Percentiles rank a stretch among this genome's conserved stretches.
Evolutionary conservation across 2,329 filamentous ascomycete genomes (phyloP).

Genomic region (Trichoderma brevicompactum): DNA sequence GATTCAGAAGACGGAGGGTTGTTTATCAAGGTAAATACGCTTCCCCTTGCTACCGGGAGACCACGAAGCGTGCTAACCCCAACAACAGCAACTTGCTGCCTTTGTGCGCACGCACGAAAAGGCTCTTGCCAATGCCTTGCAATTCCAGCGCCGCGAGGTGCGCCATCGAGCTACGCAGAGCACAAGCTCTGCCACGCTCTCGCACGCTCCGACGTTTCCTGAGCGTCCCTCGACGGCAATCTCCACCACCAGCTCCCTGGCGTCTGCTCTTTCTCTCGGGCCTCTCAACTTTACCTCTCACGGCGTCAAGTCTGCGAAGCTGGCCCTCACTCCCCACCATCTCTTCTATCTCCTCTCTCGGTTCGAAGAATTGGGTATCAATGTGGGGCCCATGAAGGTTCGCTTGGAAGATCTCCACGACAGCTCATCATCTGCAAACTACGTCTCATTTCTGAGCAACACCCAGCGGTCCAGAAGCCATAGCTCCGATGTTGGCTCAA

Average conservation of each 20-base stretch:
- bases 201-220: slow-evolving; percentile 61
- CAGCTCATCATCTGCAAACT: slow-evolving; percentile 83
- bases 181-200: slow-evolving; percentile 60
- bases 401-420: slow-evolving; percentile 93
- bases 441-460: slow-evolving; percentile 91
- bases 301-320: slow-evolving; percentile 83
- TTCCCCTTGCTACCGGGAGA: background rate
- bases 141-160: slow-evolving; percentile 73
- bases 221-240: slow-evolving; percentile 67
- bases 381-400: slow-evolving; percentile 94
- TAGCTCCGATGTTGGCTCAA: slow-evolving; percentile 83
- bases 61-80: slow-evolving; percentile 37
- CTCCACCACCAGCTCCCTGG: slow-evolving; percentile 74
- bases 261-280: slow-evolving; percentile 84
- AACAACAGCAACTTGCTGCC: slow-evolving; percentile 82
- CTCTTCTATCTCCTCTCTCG: slow-evolving; percentile 94
- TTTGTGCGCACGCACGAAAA: slow-evolving; percentile 98
- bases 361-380: slow-evolving; percentile 89
- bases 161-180: slow-evolving; percentile 73
- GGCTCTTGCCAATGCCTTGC: slow-evolving; percentile 91
- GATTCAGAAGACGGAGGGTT: slow-evolving; percentile 87
- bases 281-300: slow-evolving; percentile 84
- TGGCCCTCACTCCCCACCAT: slow-evolving; percentile 93
- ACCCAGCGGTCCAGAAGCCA: slow-evolving; percentile 75
- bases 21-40: slow-evolving; percentile 75